Evolutionary conservation across 179 eudicot genomes (phyloP).

Genomic region (Nepenthes alata): DNA sequence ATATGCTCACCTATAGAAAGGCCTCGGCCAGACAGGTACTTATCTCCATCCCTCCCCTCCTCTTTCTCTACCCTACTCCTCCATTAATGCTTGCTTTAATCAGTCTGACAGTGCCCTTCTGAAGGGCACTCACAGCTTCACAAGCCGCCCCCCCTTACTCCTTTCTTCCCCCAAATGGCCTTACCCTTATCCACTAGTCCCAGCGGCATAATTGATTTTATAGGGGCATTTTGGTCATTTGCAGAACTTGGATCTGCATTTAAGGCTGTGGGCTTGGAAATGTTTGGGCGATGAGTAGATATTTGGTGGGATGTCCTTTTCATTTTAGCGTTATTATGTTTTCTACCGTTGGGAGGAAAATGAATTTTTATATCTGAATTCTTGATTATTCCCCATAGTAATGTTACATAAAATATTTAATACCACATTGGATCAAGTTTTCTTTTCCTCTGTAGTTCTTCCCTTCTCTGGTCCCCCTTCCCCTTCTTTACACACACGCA

Average conservation of each 20-base stretch:
- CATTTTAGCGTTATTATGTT: slow-evolving; percentile 1
- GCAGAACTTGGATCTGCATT: background rate
- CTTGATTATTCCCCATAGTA: too few species aligned
- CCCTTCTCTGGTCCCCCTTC: too few species aligned
- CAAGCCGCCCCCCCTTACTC: background rate
- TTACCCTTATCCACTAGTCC: slow-evolving; percentile 5
- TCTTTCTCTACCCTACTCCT: background rate
- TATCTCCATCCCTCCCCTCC: slow-evolving; percentile 1
- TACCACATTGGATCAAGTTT: too few species aligned
- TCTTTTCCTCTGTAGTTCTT: too few species aligned
- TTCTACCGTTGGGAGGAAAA: too few species aligned
- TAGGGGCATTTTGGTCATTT: too few species aligned
- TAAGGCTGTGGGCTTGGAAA: slow-evolving; percentile 3
- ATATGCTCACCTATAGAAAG: slow-evolving; percentile 72
- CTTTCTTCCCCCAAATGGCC: slow-evolving; percentile 3
- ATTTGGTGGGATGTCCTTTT: slow-evolving; percentile 16
- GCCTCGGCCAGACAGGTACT: slow-evolving; percentile 78
- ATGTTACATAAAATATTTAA: too few species aligned
- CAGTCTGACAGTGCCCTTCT: too few species aligned
- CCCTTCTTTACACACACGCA: too few species aligned
- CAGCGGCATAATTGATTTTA: background rate
- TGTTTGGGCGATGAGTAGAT: background rate
- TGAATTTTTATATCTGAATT: too few species aligned
- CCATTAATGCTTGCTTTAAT: background rate
- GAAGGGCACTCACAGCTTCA: too few species aligned